Percentiles rank a stretch among this genome's conserved stretches.
Conservation (phyloP, 2,329 filamentous ascomycete genomes). For the Talaromyces sp. region DNA sequence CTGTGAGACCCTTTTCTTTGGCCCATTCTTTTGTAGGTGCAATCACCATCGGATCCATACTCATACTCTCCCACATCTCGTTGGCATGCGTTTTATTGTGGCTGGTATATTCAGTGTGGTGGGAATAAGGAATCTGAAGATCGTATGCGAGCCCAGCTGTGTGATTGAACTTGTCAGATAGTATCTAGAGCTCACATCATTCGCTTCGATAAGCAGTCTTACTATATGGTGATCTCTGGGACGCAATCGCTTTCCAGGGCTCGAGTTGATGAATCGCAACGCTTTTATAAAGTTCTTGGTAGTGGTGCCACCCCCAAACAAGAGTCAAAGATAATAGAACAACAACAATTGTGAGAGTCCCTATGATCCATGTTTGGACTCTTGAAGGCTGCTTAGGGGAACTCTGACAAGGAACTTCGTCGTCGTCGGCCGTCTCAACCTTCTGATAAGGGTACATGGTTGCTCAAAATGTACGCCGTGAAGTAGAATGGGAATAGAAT, state of each 20-base stretch:
- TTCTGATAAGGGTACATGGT: conserved; percentile 2
- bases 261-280: background rate
- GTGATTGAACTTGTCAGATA: too few species aligned
- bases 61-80: background rate
- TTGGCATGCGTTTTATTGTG: background rate
- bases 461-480: background rate
- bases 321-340: background rate
- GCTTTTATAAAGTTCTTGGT: background rate
- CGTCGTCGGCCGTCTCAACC: background rate
- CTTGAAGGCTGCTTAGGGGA: background rate
- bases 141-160: conserved; percentile 1
- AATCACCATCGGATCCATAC: conserved; percentile 2
- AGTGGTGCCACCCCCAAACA: background rate
- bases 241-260: background rate
- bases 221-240: conserved; percentile 2
- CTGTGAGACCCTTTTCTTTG: background rate
- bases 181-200: background rate
- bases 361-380: background rate
- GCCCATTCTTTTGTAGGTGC: background rate
- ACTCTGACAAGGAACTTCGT: background rate
- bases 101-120: conserved; percentile 1
- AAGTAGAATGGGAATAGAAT: background rate
- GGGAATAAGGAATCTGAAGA: background rate
- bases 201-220: background rate
- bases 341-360: background rate